These are phyloP conservation scores for Zalaria sp. DNA, from an alignment of 2,329 filamentous ascomycete species.

Conservation along the genomic window DNA sequence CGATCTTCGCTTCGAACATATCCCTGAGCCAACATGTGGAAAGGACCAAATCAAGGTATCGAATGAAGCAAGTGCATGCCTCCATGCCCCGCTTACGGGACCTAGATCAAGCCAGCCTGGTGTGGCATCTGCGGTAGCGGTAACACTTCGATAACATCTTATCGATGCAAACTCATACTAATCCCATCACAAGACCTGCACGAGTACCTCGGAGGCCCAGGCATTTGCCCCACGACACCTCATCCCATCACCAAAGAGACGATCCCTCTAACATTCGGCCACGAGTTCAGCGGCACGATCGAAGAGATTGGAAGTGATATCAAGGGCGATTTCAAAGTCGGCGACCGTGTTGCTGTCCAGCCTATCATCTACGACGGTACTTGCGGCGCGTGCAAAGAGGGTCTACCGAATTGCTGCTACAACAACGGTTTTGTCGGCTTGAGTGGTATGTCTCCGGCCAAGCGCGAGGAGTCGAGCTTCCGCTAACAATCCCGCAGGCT, in stretches of 20 bases:
- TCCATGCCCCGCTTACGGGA: not conserved
- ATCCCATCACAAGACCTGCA: constrained; percentile 12
- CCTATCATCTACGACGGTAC: constrained; percentile 42
- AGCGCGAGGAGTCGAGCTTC: not conserved
- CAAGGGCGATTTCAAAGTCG: constrained; percentile 28
- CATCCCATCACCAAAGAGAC: constrained; percentile 40
- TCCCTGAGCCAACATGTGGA: constrained; percentile 18
- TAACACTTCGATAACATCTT: not conserved
- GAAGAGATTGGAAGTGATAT: constrained; percentile 39
- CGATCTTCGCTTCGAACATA: constrained; percentile 20
- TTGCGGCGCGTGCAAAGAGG: constrained; percentile 37
- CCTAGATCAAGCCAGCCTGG: constrained; percentile 19
- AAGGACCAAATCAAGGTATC: constrained; percentile 18
- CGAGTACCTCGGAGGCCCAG: constrained; percentile 21
- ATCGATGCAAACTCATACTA: not conserved
- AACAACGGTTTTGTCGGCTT: constrained; percentile 24
- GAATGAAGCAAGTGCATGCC: not conserved
- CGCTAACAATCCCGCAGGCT: constrained; percentile 10
- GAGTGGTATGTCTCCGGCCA: not conserved
- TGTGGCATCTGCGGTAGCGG: constrained; percentile 18
- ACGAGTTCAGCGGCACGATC: constrained; percentile 38
- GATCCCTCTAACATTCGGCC: constrained; percentile 37
- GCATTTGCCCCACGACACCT: constrained; percentile 33
- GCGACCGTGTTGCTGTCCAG: constrained; percentile 35
- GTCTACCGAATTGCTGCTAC: constrained; percentile 40